A percentile compares a stretch with the other conserved stretches of the same genome.
These are phyloP conservation scores for Diplotaxis tenuifolia DNA, from an alignment of 345 rosid species.

Conservation along the genomic window DNA sequence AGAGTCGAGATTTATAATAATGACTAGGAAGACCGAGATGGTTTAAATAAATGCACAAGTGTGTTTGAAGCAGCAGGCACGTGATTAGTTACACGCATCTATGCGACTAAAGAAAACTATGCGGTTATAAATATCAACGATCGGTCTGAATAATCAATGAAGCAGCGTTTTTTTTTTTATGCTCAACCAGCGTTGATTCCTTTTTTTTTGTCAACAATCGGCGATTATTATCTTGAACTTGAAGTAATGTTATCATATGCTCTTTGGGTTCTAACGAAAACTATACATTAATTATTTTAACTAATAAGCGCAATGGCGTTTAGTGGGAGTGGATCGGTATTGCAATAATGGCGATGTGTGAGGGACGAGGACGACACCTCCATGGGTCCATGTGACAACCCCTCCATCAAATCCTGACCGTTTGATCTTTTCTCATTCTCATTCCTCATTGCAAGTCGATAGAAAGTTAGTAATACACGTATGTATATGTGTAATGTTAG, in stretches of 20 bases:
- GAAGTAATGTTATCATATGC: background rate
- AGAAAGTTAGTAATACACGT: slow-evolving; percentile 10
- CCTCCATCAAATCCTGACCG: background rate
- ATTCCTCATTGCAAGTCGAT: background rate
- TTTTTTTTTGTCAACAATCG: background rate
- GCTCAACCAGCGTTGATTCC: slow-evolving; percentile 9
- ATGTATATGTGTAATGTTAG: background rate
- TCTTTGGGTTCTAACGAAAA: background rate
- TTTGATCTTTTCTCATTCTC: too few species aligned
- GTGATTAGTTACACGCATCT: slow-evolving; percentile 29
- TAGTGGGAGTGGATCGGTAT: slow-evolving; percentile 1
- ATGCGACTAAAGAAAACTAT: background rate
- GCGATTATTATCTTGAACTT: background rate
- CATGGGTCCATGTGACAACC: slow-evolving; percentile 27
- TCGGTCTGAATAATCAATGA: slow-evolving; percentile 11
- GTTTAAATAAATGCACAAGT: background rate
- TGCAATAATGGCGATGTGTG: slow-evolving; percentile 26
- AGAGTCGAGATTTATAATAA: slow-evolving; percentile 23
- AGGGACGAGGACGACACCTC: background rate
- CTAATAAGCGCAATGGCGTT: slow-evolving; percentile 7
- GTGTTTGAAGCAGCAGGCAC: slow-evolving; percentile 18
- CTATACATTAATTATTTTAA: background rate
- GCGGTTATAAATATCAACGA: slow-evolving; percentile 4
- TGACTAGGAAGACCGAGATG: background rate
- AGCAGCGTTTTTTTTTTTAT: background rate